Conservation (phyloP, 148 eudicot genomes). For the Hydrangea macrophylla region DNA sequence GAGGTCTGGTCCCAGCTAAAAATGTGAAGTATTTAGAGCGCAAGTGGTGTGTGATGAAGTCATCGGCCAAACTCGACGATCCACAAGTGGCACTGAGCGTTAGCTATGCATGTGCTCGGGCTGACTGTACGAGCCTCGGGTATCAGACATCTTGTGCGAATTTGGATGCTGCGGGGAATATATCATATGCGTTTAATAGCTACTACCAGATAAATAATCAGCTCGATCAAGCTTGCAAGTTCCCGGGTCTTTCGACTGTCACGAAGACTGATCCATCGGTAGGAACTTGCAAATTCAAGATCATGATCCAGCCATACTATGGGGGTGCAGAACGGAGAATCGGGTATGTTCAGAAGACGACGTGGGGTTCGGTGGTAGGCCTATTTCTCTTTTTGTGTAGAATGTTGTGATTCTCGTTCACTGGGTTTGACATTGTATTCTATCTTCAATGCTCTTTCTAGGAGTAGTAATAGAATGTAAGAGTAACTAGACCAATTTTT, state of each 20-base stretch:
- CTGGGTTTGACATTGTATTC: too few species aligned
- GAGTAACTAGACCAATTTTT: conserved; percentile 8
- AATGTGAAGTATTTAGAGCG: conserved; percentile 44
- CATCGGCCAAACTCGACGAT: conserved; percentile 49
- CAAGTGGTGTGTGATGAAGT: conserved; percentile 85
- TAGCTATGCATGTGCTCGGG: conserved; percentile 79
- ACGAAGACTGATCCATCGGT: conserved; percentile 58
- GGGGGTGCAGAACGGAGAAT: conserved; percentile 26
- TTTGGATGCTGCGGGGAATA: conserved; percentile 67
- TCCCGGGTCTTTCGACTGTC: conserved; percentile 49
- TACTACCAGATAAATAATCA: conserved; percentile 80
- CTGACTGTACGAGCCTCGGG: conserved; percentile 88
- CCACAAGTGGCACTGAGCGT: conserved; percentile 57
- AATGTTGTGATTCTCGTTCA: conserved; percentile 23
- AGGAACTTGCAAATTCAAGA: conserved; percentile 49
- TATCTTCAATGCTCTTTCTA: not conserved
- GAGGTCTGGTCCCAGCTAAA: conserved; percentile 43
- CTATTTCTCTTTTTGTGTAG: conserved; percentile 20
- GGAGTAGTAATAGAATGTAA: not conserved
- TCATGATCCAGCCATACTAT: conserved; percentile 64
- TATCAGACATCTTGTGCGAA: conserved; percentile 62
- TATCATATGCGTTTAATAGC: conserved; percentile 79
- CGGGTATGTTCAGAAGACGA: conserved; percentile 13
- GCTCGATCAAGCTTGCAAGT: conserved; percentile 68
- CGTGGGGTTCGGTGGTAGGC: conserved; percentile 10